Evolutionary conservation across 768 basidiomycete species (phyloP).

Genomic region (Pleurotus eryngii): DNA sequence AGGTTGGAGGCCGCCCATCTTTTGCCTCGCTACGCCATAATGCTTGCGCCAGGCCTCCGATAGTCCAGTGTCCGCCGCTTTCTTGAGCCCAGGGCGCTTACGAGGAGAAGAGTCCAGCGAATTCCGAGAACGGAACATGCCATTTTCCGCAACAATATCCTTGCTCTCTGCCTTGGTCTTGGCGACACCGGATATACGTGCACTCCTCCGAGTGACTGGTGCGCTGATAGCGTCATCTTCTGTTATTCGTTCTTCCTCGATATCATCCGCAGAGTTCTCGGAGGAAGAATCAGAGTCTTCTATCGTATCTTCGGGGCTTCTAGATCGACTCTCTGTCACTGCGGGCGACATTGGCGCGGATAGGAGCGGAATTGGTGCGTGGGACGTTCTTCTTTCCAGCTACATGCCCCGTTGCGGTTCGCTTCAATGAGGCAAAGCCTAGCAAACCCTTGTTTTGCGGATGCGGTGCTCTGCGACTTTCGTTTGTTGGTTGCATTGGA

Average conservation of each 20-base stretch:
- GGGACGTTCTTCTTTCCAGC: slow-evolving; percentile 17
- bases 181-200: slow-evolving; percentile 6
- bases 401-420: slow-evolving; percentile 28
- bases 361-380: slow-evolving; percentile 9
- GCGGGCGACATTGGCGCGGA: slow-evolving; percentile 8
- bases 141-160: slow-evolving; percentile 10
- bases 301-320: neutral
- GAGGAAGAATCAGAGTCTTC: neutral
- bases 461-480: neutral
- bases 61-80: slow-evolving; percentile 43
- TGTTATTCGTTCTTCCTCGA: neutral
- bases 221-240: neutral
- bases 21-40: slow-evolving; percentile 41
- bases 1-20: slow-evolving; percentile 54
- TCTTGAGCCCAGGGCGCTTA: slow-evolving; percentile 12
- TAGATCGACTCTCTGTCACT: slow-evolving; percentile 8
- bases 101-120: neutral
- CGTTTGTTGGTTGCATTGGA: slow-evolving; percentile 7
- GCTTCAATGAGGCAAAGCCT: slow-evolving; percentile 43
- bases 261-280: neutral
- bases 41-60: slow-evolving; percentile 50
- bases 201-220: slow-evolving; percentile 2
- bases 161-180: slow-evolving; percentile 15
- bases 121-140: slow-evolving; percentile 1
- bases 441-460: slow-evolving; percentile 45